A percentile compares a stretch with the other conserved stretches of the same genome.
These are phyloP conservation scores for Russula foetens DNA, from an alignment of 768 basidiomycete species.

Conservation along the genomic window DNA sequence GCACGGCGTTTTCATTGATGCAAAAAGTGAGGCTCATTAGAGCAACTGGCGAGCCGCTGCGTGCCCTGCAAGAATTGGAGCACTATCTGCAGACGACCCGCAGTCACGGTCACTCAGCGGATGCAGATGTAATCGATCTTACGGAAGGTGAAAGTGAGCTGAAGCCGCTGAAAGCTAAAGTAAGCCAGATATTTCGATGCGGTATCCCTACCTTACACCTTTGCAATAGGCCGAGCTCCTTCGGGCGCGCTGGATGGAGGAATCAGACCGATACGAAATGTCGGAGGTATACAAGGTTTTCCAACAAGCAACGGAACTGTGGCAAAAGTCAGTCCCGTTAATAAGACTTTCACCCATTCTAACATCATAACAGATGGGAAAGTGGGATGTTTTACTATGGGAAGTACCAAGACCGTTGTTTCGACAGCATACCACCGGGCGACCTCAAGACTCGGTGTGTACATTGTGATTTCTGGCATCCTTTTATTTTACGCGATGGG, in stretches of 20 bases:
- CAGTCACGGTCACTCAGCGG: slow-evolving; percentile 18
- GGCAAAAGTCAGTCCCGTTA: slow-evolving; percentile 37
- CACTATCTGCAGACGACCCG: slow-evolving; percentile 46
- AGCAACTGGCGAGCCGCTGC: slow-evolving; percentile 68
- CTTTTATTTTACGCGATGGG: background rate
- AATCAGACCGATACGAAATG: slow-evolving; percentile 73
- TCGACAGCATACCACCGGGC: slow-evolving; percentile 39
- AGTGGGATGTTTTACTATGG: slow-evolving; percentile 82
- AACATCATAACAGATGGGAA: slow-evolving; percentile 52
- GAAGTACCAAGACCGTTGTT: slow-evolving; percentile 78
- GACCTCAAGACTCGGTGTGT: slow-evolving; percentile 43
- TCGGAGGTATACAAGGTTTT: slow-evolving; percentile 55
- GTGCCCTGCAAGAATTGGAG: slow-evolving; percentile 83
- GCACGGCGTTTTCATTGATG: slow-evolving; percentile 70
- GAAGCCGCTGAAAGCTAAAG: slow-evolving; percentile 65
- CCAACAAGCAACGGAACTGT: slow-evolving; percentile 39
- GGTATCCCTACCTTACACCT: background rate
- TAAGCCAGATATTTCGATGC: slow-evolving; percentile 20
- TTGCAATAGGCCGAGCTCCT: slow-evolving; percentile 58
- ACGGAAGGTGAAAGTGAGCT: slow-evolving; percentile 46
- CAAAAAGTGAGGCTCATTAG: slow-evolving; percentile 85
- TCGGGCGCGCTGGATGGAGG: slow-evolving; percentile 88
- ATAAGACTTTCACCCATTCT: background rate
- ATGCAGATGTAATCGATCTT: slow-evolving; percentile 44
- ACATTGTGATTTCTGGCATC: background rate